Evolutionary conservation across 2,329 filamentous ascomycete species (phyloP), one percentile per base, ranked within the genome.

Genomic region (Colletotrichum phormii): DNA sequence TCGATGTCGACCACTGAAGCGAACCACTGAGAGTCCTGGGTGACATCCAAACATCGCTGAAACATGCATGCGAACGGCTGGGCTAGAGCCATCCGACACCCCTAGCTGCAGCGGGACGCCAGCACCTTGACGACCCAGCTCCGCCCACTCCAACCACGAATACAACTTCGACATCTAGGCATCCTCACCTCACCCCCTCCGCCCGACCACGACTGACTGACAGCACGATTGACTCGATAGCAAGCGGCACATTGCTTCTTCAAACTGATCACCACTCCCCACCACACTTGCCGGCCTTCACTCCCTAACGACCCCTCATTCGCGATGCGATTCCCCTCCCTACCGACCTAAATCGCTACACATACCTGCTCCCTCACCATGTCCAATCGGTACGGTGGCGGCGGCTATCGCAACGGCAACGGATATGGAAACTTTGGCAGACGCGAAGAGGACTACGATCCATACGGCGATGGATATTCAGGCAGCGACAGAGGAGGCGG

Each of bases 361-460:
- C 37, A 62, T 37, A 64, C 55, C 37, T 31, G 26, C 49, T 67
- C 62, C 58, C 51, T 60, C 64, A 74, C 59, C 46, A 75, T 75
- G 74, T 72, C 69, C 72, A 76, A 74, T 54, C 67, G 71, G 54
- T 75, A 74, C 63, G 76, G 73, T 37, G 81, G 79, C 74, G 81
- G 79, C 76, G 77, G 82, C 67, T 85, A 83, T 79, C 83, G 84
- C 78, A 85, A 83, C 71, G 82, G 82, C 71, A 81, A 80, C 57
- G 80, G 81, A 26, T 85, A 85, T 57, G 77, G 78, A 12, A 69
- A 60, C 58, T 62, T 61, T 73, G 86, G 88, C 37, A 81, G 82
- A 59, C 86, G 87, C 60, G 77, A 46, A 79, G 87, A 87, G 49
- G 87, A 89, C 67, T 88, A 88, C 76, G 87, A 89, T 60, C 82